Base-by-base conservation (phyloP, 768 basidiomycete genomes). In the Grammothele lineata region DNA sequence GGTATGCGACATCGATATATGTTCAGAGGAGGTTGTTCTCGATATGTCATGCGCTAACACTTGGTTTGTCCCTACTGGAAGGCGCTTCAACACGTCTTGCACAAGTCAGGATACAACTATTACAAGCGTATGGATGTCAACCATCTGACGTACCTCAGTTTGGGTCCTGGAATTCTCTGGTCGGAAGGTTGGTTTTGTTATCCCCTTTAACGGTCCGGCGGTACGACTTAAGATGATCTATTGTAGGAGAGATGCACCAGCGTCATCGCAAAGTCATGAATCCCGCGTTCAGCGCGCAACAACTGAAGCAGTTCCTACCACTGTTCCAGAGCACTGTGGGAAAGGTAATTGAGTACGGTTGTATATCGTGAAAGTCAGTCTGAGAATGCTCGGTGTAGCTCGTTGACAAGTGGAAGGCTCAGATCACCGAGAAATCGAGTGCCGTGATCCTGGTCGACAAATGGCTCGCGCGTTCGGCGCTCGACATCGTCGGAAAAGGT, bases 401-500 rank as follows among this genome's bases (percentile, higher is more conserved):
- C 9, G 10, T 19, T 15, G 18, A 35, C 15, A 35, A 18, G 17
- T 41, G 39, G 47, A 40, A 42, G 24, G 21, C 30, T 12, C 27
- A 40, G 19, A 11, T 40, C 11, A 7, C 21, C 6, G 32, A 18
- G 2, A 3, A 10, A 4, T 5, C 26, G 4, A 17, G 19, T 10
- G 23, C 15, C 9, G 25, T 23, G 3, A 23, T 35, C 9, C 17
- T 42, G 8, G 17, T 32, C 23, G 24, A 42, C 18, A 36, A 32
- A n/a, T 48, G 47, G 47, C 22, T 48, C 11, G 22, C 47, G 5
- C 38, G 40, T n/a, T 22, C 34, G 3, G 21, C 47, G 0, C 30
- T 48, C 15, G 47, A 48, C 26, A 42, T 48, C 12, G 27, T 48
- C 12, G 47, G 47, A 9, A 32, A 40, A 48, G 47, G 47, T 48